Evolutionary conservation across 2,329 filamentous ascomycete species (phyloP).

Genomic region (Domatiomyces catenatus): DNA sequence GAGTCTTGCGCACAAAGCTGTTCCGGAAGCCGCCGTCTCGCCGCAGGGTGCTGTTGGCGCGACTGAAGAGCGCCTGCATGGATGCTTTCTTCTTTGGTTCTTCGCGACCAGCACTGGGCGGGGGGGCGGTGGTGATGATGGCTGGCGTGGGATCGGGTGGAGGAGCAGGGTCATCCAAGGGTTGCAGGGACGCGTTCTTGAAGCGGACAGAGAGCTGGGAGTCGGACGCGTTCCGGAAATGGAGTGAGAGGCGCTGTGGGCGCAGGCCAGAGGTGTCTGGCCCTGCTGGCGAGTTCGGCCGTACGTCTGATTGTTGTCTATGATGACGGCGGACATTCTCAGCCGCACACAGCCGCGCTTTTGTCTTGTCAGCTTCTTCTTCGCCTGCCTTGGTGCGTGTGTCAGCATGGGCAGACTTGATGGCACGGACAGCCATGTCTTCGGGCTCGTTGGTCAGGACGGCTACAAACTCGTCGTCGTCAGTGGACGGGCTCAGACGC

Average conservation of each 20-base stretch:
- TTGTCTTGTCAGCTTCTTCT: constrained; percentile 3
- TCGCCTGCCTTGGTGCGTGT: neutral
- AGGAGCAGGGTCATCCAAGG: constrained; percentile 30
- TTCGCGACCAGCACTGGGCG: constrained; percentile 50
- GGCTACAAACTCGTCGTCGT: constrained; percentile 8
- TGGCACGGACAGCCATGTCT: constrained; percentile 1
- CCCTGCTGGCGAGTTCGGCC: neutral
- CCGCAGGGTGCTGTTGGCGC: constrained; percentile 10
- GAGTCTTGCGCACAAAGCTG: neutral
- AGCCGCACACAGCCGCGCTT: neutral
- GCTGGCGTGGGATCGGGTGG: constrained; percentile 32
- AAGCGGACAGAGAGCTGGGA: constrained; percentile 69
- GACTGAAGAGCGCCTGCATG: constrained; percentile 7
- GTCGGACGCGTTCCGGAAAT: constrained; percentile 85
- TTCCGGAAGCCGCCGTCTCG: neutral
- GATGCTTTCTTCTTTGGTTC: constrained; percentile 22
- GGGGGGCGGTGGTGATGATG: constrained; percentile 87
- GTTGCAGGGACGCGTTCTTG: constrained; percentile 37
- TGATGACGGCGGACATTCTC: constrained; percentile 1
- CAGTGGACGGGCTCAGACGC: constrained; percentile 10
- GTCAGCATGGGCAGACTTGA: neutral
- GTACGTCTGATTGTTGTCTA: neutral
- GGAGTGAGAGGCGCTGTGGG: constrained; percentile 48
- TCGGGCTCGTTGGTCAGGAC: constrained; percentile 9
- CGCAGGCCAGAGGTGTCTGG: constrained; percentile 14